These are phyloP conservation scores for Chrysanthemum lavandulifolium DNA, from an alignment of 129 eudicot genomes.

Conservation along the genomic window DNA sequence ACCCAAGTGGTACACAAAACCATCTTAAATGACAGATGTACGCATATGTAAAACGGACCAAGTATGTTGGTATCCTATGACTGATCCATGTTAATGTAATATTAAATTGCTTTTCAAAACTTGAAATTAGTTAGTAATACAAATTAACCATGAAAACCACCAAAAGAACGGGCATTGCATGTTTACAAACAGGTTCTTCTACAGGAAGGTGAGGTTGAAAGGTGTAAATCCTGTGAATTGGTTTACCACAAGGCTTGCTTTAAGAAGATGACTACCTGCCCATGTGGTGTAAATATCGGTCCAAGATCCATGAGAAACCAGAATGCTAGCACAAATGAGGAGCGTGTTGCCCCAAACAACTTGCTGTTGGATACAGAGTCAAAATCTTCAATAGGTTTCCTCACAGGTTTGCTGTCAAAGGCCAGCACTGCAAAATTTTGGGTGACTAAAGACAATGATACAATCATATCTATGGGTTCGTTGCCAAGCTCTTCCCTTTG, in stretches of 20 bases:
- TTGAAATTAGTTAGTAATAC: background rate
- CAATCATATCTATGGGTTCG: constrained; percentile 75
- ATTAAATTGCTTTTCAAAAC: constrained; percentile 12
- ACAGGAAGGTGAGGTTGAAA: constrained; percentile 89
- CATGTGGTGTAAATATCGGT: constrained; percentile 60
- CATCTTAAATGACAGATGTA: too few relatives aligned
- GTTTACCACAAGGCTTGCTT: constrained; percentile 82
- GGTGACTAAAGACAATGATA: constrained; percentile 33
- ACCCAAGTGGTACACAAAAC: too few relatives aligned
- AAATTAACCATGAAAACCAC: background rate
- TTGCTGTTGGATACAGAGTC: constrained; percentile 36
- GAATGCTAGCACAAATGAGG: constrained; percentile 17
- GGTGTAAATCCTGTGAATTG: constrained; percentile 66
- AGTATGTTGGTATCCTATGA: too few relatives aligned
- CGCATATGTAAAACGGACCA: too few relatives aligned
- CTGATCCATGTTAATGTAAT: constrained; percentile 9
- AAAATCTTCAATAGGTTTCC: constrained; percentile 39
- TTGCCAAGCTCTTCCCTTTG: constrained; percentile 63
- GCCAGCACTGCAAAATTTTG: constrained; percentile 44
- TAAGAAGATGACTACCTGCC: constrained; percentile 50
- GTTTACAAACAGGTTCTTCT: constrained; percentile 6
- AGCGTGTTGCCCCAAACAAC: constrained; percentile 24
- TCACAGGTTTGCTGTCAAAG: constrained; percentile 61
- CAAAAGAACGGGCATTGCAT: background rate
- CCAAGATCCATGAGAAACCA: constrained; percentile 20